These are phyloP conservation scores for Dunaliella primolecta DNA, from an alignment of 139 green algal species.

Conservation along the genomic window DNA sequence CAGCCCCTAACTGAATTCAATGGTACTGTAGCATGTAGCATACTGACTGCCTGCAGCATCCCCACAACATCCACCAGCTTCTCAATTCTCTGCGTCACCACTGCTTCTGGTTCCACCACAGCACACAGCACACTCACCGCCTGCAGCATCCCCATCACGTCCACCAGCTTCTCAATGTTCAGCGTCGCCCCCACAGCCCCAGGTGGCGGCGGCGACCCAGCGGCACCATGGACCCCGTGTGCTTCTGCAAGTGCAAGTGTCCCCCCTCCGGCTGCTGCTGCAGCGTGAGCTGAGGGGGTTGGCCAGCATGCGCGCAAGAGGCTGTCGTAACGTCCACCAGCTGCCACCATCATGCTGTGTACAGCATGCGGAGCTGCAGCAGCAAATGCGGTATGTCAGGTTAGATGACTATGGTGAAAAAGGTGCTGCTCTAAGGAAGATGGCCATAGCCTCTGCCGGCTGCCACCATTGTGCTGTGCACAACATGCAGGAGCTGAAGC, in stretches of 20 bases:
- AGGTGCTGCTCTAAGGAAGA: too few relatives aligned
- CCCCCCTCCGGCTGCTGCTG: not conserved
- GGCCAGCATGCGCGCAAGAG: conserved; percentile 64
- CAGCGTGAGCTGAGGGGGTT: conserved; percentile 6
- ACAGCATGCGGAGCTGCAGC: not conserved
- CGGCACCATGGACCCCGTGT: not conserved
- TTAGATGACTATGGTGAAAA: too few relatives aligned
- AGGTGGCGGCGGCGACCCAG: conserved; percentile 37
- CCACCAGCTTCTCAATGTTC: conserved; percentile 59
- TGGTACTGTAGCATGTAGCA: not conserved
- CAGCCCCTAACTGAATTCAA: too few relatives aligned
- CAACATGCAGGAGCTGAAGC: too few relatives aligned
- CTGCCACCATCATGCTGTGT: not conserved
- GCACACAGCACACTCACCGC: not conserved
- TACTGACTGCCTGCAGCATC: not conserved
- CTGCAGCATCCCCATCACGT: not conserved
- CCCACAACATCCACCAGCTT: conserved; percentile 34
- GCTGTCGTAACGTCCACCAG: conserved; percentile 66
- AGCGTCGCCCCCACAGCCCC: conserved; percentile 65
- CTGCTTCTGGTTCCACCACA: too few relatives aligned
- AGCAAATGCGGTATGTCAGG: not conserved
- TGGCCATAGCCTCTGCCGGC: too few relatives aligned
- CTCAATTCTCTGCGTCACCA: conserved; percentile 63
- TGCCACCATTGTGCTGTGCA: too few relatives aligned
- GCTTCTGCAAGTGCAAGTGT: not conserved